These are phyloP conservation scores for Quercus wislizeni DNA, from an alignment of 306 rosid species.

Conservation along the genomic window DNA sequence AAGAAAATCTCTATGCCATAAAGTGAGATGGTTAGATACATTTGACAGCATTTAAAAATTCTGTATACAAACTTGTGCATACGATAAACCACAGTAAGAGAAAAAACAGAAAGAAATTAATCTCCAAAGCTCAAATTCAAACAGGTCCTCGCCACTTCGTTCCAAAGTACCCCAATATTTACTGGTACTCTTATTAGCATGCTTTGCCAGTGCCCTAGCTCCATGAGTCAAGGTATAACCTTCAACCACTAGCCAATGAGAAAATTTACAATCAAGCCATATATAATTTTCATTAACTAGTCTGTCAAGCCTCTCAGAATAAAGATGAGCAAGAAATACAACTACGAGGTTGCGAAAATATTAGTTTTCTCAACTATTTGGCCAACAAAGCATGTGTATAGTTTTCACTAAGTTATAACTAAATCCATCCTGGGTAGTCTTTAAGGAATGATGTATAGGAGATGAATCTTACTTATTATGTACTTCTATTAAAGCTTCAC, in stretches of 20 bases:
- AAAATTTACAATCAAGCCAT: conserved; percentile 9
- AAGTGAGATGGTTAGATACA: background rate
- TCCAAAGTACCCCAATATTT: conserved; percentile 60
- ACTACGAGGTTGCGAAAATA: background rate
- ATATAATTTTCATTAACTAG: background rate
- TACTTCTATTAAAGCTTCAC: background rate
- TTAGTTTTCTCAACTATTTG: background rate
- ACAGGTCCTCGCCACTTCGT: conserved; percentile 53
- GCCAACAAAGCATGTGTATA: conserved; percentile 2
- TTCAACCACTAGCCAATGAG: conserved; percentile 31
- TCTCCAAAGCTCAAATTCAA: conserved; percentile 12
- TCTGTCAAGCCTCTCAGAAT: background rate
- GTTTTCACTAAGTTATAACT: background rate
- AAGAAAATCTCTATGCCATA: background rate
- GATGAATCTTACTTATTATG: background rate
- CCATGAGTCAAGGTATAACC: conserved; percentile 53
- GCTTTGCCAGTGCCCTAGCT: conserved; percentile 80
- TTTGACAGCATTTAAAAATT: conserved; percentile 8
- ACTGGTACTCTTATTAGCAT: conserved; percentile 51
- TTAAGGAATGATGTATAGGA: background rate
- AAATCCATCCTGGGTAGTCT: background rate
- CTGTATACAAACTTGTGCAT: background rate
- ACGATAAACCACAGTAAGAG: background rate
- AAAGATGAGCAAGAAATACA: background rate
- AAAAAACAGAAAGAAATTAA: conserved; percentile 6